phyloP scores from a whole-genome alignment of 2,329 filamentous ascomycete genomes.

The Penicillium crustosum region DNA sequence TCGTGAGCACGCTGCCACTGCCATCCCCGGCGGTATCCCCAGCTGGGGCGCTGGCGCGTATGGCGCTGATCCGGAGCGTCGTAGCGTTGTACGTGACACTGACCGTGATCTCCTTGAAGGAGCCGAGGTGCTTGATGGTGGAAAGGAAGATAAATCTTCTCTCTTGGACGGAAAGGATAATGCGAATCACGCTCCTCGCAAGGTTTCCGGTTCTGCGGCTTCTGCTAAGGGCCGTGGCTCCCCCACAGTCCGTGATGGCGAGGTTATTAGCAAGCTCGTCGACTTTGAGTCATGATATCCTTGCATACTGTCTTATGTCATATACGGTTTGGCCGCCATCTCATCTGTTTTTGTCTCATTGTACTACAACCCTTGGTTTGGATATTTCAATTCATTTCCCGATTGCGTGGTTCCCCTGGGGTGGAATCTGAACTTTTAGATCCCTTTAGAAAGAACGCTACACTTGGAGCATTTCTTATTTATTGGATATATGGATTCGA shows the following conservation, averaged over 20 bases:
- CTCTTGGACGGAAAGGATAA: constrained; percentile 31
- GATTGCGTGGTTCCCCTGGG: background rate
- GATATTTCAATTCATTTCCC: background rate
- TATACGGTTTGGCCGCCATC: background rate
- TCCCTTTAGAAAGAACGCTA: background rate
- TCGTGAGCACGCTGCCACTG: constrained; percentile 21
- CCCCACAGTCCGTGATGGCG: constrained; percentile 22
- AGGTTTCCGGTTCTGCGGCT: constrained; percentile 3
- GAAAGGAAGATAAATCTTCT: constrained; percentile 32
- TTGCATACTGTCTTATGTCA: constrained; percentile 2
- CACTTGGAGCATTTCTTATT: background rate
- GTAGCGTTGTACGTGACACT: constrained; percentile 61
- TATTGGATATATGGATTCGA: background rate
- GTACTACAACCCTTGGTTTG: constrained; percentile 10
- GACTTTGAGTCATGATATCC: constrained; percentile 38
- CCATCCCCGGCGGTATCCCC: constrained; percentile 37
- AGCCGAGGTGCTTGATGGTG: constrained; percentile 63
- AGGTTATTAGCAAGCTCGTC: constrained; percentile 39
- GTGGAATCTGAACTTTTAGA: constrained; percentile 1
- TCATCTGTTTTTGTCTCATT: background rate
- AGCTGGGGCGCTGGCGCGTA: constrained; percentile 46
- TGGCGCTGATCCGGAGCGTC: constrained; percentile 59
- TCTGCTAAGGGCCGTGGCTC: constrained; percentile 4
- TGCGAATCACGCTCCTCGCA: constrained; percentile 5
- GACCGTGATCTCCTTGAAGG: constrained; percentile 72